Percentiles rank a stretch among this genome's conserved stretches.
These are phyloP conservation scores for Eremochloa ophiuroides DNA, from an alignment of 176 grass and related monocot genomes.

Conservation along the genomic window DNA sequence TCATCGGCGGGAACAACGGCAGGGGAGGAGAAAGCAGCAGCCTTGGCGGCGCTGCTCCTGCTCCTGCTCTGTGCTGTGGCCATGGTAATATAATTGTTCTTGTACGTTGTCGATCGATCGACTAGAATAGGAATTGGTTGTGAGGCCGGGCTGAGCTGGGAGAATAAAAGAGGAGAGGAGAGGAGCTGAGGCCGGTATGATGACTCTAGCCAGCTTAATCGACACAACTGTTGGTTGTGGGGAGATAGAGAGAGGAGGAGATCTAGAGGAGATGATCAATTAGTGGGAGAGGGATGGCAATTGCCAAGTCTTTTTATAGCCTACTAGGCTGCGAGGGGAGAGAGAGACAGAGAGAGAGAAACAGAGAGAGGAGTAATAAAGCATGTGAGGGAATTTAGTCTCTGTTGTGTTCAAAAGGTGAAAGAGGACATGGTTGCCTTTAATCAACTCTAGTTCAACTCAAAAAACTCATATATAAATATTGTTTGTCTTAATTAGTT, in stretches of 20 bases:
- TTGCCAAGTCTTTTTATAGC: constrained; percentile 38
- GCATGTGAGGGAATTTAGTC: constrained; percentile 22
- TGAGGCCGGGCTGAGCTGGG: neutral
- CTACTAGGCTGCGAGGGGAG: neutral
- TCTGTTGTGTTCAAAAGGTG: neutral
- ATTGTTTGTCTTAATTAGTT: no score
- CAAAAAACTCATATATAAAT: no score
- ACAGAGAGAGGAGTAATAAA: no score
- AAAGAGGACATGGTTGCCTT: neutral
- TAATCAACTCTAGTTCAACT: no score
- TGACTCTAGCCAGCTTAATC: neutral
- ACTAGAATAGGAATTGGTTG: neutral
- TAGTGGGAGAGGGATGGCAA: constrained; percentile 20
- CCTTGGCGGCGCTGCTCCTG: neutral
- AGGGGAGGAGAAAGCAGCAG: neutral
- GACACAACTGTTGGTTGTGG: neutral
- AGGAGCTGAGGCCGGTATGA: neutral
- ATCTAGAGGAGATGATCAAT: neutral
- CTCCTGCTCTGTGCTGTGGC: neutral
- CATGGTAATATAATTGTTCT: neutral
- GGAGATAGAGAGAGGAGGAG: neutral
- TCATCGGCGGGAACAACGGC: neutral
- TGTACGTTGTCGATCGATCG: neutral
- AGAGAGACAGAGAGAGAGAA: no score
- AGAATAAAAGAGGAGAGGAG: neutral